A percentile compares a stretch with the other conserved stretches of the same genome.
Evolutionary conservation across 2,329 filamentous ascomycete species (phyloP).

Genomic region (Trichoderma sp.): DNA sequence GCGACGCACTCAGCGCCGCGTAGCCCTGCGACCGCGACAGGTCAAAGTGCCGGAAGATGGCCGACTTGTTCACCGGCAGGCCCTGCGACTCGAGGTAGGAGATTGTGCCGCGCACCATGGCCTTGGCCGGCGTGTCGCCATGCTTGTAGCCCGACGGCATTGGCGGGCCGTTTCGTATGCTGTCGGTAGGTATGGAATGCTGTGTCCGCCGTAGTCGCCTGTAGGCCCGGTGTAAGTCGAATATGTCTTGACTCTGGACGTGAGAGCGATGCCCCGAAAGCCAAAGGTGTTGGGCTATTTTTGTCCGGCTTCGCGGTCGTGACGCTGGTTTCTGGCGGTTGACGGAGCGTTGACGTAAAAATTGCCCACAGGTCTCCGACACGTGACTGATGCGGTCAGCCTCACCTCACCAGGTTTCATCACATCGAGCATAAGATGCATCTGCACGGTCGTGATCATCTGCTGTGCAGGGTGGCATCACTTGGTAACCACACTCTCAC

Average conservation of each 20-base stretch:
- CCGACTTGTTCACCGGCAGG: slow-evolving; percentile 45
- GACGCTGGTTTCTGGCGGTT: slow-evolving; percentile 8
- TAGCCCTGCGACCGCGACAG: slow-evolving; percentile 45
- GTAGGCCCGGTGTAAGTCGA: background rate
- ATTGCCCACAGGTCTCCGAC: background rate
- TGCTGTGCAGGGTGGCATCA: background rate
- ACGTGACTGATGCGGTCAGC: slow-evolving; percentile 15
- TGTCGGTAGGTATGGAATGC: background rate
- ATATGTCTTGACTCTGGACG: slow-evolving; percentile 14
- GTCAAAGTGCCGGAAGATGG: slow-evolving; percentile 46
- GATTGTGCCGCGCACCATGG: slow-evolving; percentile 45
- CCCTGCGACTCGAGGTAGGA: slow-evolving; percentile 46
- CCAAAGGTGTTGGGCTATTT: slow-evolving; percentile 39
- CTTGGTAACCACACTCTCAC: background rate
- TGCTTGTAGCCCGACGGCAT: slow-evolving; percentile 40
- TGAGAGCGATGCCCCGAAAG: background rate
- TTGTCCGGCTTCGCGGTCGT: slow-evolving; percentile 35
- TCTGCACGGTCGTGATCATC: background rate
- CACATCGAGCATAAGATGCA: slow-evolving; percentile 5
- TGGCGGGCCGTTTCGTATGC: background rate
- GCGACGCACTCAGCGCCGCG: slow-evolving; percentile 40
- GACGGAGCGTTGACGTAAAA: slow-evolving; percentile 17
- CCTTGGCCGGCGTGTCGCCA: slow-evolving; percentile 44
- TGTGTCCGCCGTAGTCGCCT: background rate
- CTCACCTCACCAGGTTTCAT: slow-evolving; percentile 4